Percentiles rank a stretch among this genome's conserved stretches.
These are phyloP conservation scores for Colletotrichum sp. DNA, from an alignment of 2,329 filamentous ascomycete genomes.

Conservation along the genomic window DNA sequence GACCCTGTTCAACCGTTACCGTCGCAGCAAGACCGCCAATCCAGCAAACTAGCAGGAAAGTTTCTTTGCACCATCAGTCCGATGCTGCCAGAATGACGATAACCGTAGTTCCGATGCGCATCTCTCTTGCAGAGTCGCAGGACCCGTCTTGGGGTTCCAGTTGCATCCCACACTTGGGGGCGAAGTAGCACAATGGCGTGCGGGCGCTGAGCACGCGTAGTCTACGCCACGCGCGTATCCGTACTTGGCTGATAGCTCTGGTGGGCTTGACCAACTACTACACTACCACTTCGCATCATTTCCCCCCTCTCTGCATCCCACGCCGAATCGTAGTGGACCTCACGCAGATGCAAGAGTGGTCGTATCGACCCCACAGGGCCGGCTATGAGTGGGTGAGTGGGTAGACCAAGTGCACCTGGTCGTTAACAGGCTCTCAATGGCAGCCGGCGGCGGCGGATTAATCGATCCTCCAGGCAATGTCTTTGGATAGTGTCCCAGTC, in stretches of 20 bases:
- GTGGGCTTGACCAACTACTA: neutral
- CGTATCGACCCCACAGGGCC: neutral
- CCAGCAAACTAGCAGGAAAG: neutral
- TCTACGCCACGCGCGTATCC: neutral
- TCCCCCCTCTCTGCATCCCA: neutral
- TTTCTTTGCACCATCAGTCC: neutral
- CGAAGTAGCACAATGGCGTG: constrained; percentile 4
- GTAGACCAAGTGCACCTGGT: neutral
- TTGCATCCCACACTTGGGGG: neutral
- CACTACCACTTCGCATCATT: neutral
- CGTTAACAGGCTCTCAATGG: neutral
- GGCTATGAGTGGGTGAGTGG: constrained; percentile 1
- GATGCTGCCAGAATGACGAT: neutral
- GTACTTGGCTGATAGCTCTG: neutral
- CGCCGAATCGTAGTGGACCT: constrained; percentile 2
- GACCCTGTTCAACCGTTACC: neutral
- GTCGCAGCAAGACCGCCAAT: neutral
- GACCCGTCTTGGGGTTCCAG: neutral
- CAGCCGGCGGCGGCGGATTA: constrained; percentile 2
- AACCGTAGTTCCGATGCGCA: neutral
- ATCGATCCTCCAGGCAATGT: constrained; percentile 4
- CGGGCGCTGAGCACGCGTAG: constrained; percentile 12
- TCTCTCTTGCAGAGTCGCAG: neutral
- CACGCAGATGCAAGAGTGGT: neutral
- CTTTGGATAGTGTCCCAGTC: neutral